These are phyloP conservation scores for Fremontodendron californicum DNA, from an alignment of 345 rosid species.

Conservation along the genomic window DNA sequence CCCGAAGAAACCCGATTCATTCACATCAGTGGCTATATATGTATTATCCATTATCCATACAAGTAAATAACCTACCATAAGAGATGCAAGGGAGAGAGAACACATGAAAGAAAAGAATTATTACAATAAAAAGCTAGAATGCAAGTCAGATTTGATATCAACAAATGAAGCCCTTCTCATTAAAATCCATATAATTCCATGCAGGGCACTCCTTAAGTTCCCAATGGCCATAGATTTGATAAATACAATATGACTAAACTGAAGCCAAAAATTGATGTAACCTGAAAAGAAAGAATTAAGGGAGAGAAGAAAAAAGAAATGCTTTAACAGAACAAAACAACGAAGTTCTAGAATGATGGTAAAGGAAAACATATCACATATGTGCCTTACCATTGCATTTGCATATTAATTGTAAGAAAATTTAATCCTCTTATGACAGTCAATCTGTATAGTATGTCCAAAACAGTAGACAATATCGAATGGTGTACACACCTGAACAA, in stretches of 20 bases:
- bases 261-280: neutral
- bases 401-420: neutral
- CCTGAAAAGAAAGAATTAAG: neutral
- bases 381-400: neutral
- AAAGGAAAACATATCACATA: neutral
- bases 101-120: neutral
- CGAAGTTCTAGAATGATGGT: neutral
- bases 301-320: neutral
- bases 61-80: neutral
- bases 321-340: neutral
- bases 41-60: neutral
- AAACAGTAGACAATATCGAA: neutral
- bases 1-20: neutral
- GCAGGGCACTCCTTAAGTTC: neutral
- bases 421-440: neutral
- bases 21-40: neutral
- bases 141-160: neutral
- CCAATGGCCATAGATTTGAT: neutral
- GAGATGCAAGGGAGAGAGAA: neutral
- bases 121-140: neutral
- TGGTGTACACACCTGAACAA: constrained; percentile 57
- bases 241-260: neutral
- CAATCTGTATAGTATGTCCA: neutral
- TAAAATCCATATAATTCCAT: neutral
- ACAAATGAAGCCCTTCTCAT: neutral